Evolutionary conservation across 176 grass and related monocot species (phyloP), one percentile per base, ranked within the genome.

Genomic region (Metroxylon sagu): DNA sequence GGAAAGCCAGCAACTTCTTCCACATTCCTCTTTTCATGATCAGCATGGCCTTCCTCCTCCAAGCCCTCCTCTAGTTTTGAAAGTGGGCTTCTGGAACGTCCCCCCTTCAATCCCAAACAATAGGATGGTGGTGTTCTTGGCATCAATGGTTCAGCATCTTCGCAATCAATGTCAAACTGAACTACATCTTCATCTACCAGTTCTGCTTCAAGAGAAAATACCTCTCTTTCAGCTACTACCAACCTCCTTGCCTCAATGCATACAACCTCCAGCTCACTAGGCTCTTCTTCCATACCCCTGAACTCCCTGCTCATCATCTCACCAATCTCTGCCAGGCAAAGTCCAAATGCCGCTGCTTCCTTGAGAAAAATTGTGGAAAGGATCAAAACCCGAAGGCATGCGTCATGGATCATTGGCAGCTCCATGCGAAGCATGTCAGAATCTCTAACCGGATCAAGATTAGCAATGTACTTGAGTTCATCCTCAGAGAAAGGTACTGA

Each of bases 281-380:
- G 89, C 25, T 89, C 85, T 53, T 95, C 89, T 50, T 89, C 82
- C 54, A 61, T 66, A 5, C 82, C 59, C 2, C 61, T 80, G 57
- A 85, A 95, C 57, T 89, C 76, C 61, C 90, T 82, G 71, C 82
- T 89, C 90, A 95, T 89, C 90, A 89, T 95, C 69, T 85, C 85
- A 14, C 90, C 89, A 54, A 95, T 95, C 59, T 95, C 84, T 29
- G 85, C 72, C 71, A 95, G 75, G 67, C 76, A 89, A 64, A 95
- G 77, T 29, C 89, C 89, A 79, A 80, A 85, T 70, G 76, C 29
- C 29, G 82, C 65, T 53, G 85, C 85, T 82, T 85, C 85, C 84
- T 85, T 89, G 14, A 95, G 82, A 80, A 89, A 89, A 80, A 85
- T 89, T 50, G 85, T 95, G 25, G 85, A 95, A 52, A 95, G 72